Evolutionary conservation across 108 stramenopile genomes (phyloP).

Genomic region (Stephanodiscus minutulus): DNA sequence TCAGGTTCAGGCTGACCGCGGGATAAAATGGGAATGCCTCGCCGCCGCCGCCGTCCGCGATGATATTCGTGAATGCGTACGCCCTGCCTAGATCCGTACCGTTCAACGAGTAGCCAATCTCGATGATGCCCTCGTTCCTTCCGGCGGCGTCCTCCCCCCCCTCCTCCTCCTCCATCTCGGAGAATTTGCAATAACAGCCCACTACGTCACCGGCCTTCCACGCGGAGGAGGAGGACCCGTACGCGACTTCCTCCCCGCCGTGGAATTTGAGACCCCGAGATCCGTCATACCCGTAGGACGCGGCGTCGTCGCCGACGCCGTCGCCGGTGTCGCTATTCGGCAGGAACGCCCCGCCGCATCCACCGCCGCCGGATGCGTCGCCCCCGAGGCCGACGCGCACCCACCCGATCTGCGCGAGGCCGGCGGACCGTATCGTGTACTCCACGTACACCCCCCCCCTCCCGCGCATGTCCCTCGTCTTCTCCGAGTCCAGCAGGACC

Average conservation of each 20-base stretch:
- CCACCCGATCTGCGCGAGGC: slow-evolving; percentile 86
- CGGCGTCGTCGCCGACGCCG: slow-evolving; percentile 81
- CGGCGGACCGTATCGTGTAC: slow-evolving; percentile 70
- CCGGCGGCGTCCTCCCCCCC: slow-evolving; percentile 3
- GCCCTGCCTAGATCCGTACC: slow-evolving; percentile 67
- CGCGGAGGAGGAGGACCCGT: slow-evolving; percentile 15
- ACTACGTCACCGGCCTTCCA: no score
- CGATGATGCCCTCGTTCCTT: slow-evolving; percentile 5
- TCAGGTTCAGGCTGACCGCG: slow-evolving; percentile 77
- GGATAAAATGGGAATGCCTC: slow-evolving; percentile 49
- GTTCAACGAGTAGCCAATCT: slow-evolving; percentile 76
- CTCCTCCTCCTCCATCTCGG: background rate
- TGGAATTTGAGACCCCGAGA: slow-evolving; percentile 71
- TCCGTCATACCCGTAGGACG: slow-evolving; percentile 79
- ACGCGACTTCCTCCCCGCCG: slow-evolving; percentile 58
- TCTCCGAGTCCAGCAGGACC: slow-evolving; percentile 51
- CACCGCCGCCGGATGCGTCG: background rate
- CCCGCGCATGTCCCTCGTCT: slow-evolving; percentile 17
- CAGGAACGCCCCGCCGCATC: slow-evolving; percentile 43
- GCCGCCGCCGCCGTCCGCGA: no score
- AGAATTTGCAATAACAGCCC: slow-evolving; percentile 56
- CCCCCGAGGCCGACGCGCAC: slow-evolving; percentile 22
- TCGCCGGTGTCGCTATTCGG: slow-evolving; percentile 82
- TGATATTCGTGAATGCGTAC: slow-evolving; percentile 36
- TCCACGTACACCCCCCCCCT: slow-evolving; percentile 62